These are phyloP conservation scores for Luffa acutangula DNA, from an alignment of 306 rosid species.

Conservation along the genomic window DNA sequence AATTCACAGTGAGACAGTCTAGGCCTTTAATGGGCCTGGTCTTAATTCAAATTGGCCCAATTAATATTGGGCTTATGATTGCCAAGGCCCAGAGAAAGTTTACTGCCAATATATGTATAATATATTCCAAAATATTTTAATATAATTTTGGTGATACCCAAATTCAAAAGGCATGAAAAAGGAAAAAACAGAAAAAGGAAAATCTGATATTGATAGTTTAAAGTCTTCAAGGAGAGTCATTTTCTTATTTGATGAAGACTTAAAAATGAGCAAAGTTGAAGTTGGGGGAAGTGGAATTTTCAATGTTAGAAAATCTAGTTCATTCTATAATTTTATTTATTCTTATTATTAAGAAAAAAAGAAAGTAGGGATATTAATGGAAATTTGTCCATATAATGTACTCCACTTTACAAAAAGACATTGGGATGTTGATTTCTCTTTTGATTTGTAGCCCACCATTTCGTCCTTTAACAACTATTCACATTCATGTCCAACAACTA, in stretches of 20 bases:
- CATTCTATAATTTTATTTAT: background rate
- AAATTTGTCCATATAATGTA: background rate
- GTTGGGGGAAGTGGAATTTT: background rate
- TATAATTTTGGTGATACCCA: background rate
- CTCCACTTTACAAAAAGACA: background rate
- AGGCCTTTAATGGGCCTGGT: background rate
- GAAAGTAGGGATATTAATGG: background rate
- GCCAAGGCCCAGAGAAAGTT: background rate
- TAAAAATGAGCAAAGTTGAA: background rate
- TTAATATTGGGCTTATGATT: background rate
- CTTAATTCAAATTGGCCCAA: background rate
- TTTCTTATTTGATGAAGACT: background rate
- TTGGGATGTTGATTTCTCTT: background rate
- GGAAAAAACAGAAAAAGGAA: background rate
- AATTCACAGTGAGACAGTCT: too few relatives aligned
- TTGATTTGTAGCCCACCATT: background rate
- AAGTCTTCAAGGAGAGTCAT: background rate
- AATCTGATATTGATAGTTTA: background rate
- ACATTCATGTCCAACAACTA: background rate
- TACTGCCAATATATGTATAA: background rate
- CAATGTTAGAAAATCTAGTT: background rate
- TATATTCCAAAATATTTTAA: background rate
- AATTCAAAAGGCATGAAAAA: background rate
- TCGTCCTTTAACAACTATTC: background rate
- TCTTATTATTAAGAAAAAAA: background rate